A percentile compares a stretch with the other conserved stretches of the same genome.
These are phyloP conservation scores for Aegilops speltoides DNA, from an alignment of 176 grass and related monocot species.

Conservation along the genomic window DNA sequence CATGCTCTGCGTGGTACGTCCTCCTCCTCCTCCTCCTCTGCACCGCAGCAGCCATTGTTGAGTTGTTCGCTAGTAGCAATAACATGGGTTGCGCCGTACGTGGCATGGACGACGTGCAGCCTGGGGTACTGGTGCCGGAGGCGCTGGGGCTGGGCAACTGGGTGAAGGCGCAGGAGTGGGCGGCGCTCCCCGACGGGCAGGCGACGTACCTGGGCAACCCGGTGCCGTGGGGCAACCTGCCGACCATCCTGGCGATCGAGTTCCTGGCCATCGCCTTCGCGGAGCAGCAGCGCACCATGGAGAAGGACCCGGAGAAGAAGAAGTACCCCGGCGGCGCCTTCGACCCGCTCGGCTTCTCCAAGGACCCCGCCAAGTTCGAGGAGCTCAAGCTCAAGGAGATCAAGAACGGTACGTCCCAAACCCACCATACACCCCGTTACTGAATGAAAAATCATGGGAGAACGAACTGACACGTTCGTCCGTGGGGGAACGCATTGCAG, in stretches of 20 bases:
- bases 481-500: conserved; percentile 11
- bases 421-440: too few species aligned
- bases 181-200: conserved; percentile 78
- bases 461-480: neutral
- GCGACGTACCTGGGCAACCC: conserved; percentile 89
- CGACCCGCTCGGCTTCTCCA: conserved; percentile 98
- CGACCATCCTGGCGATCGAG: conserved; percentile 89
- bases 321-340: conserved; percentile 99
- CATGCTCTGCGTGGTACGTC: conserved; percentile 87
- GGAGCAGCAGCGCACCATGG: conserved; percentile 99
- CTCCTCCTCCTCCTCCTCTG: neutral
- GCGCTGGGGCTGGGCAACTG: conserved; percentile 95
- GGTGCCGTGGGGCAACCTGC: conserved; percentile 90
- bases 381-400: conserved; percentile 99
- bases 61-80: too few species aligned
- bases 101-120: conserved; percentile 36
- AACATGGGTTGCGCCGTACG: neutral
- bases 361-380: conserved; percentile 89
- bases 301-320: conserved; percentile 99
- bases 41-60: neutral
- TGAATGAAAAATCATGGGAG: neutral
- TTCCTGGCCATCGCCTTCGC: conserved; percentile 97
- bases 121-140: conserved; percentile 85
- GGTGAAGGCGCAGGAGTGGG: conserved; percentile 99
- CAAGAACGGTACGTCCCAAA: conserved; percentile 66